These are phyloP conservation scores for Neonectria coccinea DNA, from an alignment of 2,329 filamentous ascomycete species.

Conservation along the genomic window DNA sequence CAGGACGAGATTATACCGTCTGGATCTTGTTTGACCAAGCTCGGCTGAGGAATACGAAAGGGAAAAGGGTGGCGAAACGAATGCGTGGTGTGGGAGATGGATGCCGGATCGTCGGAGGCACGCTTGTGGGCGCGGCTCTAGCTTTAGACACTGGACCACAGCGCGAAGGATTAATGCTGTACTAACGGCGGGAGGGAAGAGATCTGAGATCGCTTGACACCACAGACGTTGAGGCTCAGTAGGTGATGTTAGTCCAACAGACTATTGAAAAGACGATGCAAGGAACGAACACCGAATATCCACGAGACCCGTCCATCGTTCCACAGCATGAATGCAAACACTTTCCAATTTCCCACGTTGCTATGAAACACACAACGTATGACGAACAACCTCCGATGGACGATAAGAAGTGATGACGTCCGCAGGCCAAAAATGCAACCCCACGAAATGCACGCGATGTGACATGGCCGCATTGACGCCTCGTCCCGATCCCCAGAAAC, in stretches of 20 bases:
- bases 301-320: neutral
- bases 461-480: neutral
- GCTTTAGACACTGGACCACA: neutral
- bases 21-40: too few species aligned
- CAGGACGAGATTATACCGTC: neutral
- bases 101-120: neutral
- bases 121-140: neutral
- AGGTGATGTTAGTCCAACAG: neutral
- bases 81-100: neutral
- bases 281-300: neutral
- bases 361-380: neutral
- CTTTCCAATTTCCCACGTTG: neutral
- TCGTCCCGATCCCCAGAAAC: neutral
- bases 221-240: neutral
- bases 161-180: neutral
- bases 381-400: neutral
- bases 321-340: neutral
- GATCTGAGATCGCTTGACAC: neutral
- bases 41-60: neutral
- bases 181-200: neutral
- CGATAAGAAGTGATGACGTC: neutral
- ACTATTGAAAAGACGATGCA: neutral
- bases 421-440: neutral
- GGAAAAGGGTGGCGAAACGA: neutral
- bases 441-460: neutral